These are phyloP conservation scores for Cornus suecica DNA, from an alignment of 148 eudicot species.

Conservation along the genomic window DNA sequence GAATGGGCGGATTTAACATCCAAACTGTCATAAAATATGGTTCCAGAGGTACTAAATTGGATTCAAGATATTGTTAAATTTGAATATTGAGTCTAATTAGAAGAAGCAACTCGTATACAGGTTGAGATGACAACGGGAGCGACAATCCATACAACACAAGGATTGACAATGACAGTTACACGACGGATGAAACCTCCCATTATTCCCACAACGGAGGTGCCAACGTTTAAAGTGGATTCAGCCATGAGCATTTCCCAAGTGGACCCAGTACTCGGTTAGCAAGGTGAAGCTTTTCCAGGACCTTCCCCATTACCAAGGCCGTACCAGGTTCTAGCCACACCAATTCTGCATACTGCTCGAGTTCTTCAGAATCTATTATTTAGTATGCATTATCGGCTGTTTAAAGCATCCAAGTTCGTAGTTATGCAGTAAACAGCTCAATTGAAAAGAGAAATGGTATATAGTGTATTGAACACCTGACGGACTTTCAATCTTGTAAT, in stretches of 20 bases:
- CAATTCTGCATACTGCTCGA: background rate
- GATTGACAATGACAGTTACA: conserved; percentile 78
- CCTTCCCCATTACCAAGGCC: background rate
- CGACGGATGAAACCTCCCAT: conserved; percentile 45
- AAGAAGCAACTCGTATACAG: conserved; percentile 32
- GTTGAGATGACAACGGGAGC: conserved; percentile 98
- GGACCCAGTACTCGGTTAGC: conserved; percentile 28
- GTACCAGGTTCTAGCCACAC: background rate
- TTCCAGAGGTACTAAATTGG: background rate
- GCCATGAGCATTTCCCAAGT: conserved; percentile 22
- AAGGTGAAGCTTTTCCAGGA: conserved; percentile 37
- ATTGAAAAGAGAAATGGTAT: background rate
- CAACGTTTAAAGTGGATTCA: conserved; percentile 38
- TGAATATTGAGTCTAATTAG: background rate
- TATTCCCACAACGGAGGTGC: conserved; percentile 38
- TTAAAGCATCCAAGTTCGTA: too few species aligned
- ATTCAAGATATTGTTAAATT: too few species aligned
- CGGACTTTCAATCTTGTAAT: too few species aligned
- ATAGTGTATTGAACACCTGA: too few species aligned
- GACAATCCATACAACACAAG: conserved; percentile 91
- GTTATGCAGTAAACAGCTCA: background rate
- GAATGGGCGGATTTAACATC: background rate
- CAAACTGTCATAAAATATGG: too few species aligned
- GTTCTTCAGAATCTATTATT: background rate
- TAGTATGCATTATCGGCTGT: background rate